Percentiles rank a stretch among this genome's conserved stretches.
phyloP scores from a whole-genome alignment of 1,139 yeast species.

The Yamadazyma kanchanaburiensis region DNA sequence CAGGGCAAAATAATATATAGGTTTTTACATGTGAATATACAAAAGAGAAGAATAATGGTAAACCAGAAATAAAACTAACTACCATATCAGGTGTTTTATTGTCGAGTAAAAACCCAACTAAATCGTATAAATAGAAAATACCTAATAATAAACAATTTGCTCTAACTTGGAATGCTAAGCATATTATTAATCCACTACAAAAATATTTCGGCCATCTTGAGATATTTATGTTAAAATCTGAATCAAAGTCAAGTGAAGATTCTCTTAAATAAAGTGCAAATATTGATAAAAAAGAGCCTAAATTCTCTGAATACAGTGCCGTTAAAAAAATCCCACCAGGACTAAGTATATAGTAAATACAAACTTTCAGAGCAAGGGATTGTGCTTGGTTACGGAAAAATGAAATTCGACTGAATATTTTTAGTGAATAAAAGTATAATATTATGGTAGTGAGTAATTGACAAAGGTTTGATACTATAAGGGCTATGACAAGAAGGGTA shows the following conservation, averaged over 20 bases:
- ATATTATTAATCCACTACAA: constrained; percentile 56
- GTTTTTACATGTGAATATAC: constrained; percentile 49
- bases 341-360: constrained; percentile 54
- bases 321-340: constrained; percentile 83
- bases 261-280: constrained; percentile 56
- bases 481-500: constrained; percentile 37
- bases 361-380: constrained; percentile 29
- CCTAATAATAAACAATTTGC: constrained; percentile 80
- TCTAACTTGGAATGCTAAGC: constrained; percentile 59
- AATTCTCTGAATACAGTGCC: constrained; percentile 74
- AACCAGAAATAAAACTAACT: constrained; percentile 47
- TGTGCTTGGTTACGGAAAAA: constrained; percentile 16
- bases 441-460: constrained; percentile 51
- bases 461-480: constrained; percentile 47
- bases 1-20: constrained; percentile 61
- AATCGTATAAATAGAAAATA: constrained; percentile 58
- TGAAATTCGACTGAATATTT: constrained; percentile 22
- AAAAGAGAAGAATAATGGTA: constrained; percentile 46
- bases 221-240: constrained; percentile 3
- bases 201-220: constrained; percentile 27
- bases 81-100: constrained; percentile 1
- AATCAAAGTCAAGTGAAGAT: constrained; percentile 20
- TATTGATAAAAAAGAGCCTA: constrained; percentile 64
- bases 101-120: constrained; percentile 21
- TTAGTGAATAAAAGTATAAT: constrained; percentile 48